These are phyloP conservation scores for Phialocephala sp. DNA, from an alignment of 2,329 filamentous ascomycete genomes.

Conservation along the genomic window DNA sequence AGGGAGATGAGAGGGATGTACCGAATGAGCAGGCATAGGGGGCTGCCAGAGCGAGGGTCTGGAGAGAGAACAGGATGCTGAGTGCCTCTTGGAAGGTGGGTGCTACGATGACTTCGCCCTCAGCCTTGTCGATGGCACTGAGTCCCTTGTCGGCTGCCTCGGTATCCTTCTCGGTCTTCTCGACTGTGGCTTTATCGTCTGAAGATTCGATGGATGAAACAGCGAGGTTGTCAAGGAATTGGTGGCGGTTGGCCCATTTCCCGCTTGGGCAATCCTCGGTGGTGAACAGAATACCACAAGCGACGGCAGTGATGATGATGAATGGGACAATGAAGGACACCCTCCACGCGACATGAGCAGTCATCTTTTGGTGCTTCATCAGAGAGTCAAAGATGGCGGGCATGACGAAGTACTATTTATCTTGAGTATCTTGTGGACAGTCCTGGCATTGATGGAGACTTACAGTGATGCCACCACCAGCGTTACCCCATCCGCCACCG, in stretches of 20 bases:
- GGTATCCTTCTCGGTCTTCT: slow-evolving; percentile 45
- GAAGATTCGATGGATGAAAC: slow-evolving; percentile 38
- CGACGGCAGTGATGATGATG: slow-evolving; percentile 71
- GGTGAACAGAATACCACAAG: slow-evolving; percentile 71
- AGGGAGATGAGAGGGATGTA: slow-evolving; percentile 33
- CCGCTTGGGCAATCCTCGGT: slow-evolving; percentile 85
- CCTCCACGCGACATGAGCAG: slow-evolving; percentile 76
- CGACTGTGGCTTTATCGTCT: slow-evolving; percentile 53
- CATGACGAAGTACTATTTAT: slow-evolving; percentile 80
- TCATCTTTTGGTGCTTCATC: slow-evolving; percentile 61
- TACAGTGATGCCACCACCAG: slow-evolving; percentile 81
- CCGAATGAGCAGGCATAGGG: slow-evolving; percentile 68
- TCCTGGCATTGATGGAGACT: not conserved
- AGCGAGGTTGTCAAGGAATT: slow-evolving; percentile 40
- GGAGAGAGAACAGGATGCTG: slow-evolving; percentile 53
- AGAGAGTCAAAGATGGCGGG: slow-evolving; percentile 85
- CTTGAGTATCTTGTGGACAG: not conserved
- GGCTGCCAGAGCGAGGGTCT: slow-evolving; percentile 58
- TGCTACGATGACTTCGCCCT: slow-evolving; percentile 57
- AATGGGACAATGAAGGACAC: slow-evolving; percentile 86
- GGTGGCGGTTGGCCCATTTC: slow-evolving; percentile 74
- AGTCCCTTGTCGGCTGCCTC: slow-evolving; percentile 52
- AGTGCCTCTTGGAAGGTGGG: slow-evolving; percentile 59
- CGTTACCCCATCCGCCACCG: slow-evolving; percentile 83
- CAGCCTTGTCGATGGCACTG: slow-evolving; percentile 58